Conservation (phyloP, 345 rosid species). For the Lumnitzera racemosa region DNA sequence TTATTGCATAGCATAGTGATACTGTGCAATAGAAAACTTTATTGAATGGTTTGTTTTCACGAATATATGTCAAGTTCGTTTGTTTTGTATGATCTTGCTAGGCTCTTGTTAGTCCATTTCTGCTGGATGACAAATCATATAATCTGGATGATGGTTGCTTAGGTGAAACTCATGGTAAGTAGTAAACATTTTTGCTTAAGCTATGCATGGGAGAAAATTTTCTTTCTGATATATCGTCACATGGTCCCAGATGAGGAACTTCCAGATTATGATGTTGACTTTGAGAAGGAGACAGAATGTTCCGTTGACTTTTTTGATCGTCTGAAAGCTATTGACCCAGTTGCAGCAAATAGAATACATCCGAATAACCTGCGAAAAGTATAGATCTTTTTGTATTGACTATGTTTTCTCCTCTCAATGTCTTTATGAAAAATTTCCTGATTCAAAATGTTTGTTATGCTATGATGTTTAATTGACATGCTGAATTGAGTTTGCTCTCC, state of each 20-base stretch:
- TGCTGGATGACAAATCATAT: conserved; percentile 55
- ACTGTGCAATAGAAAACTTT: neutral
- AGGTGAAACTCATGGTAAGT: conserved; percentile 39
- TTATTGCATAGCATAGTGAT: neutral
- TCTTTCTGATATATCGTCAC: too few relatives aligned
- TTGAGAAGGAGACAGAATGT: conserved; percentile 14
- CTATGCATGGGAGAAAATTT: too few relatives aligned
- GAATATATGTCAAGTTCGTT: neutral
- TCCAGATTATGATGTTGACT: conserved; percentile 19
- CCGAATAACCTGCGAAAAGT: conserved; percentile 90
- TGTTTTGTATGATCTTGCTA: conserved; percentile 13
- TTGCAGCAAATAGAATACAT: conserved; percentile 83
- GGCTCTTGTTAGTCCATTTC: conserved; percentile 85
- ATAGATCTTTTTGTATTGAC: conserved; percentile 2
- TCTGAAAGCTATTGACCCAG: conserved; percentile 78
- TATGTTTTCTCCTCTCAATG: neutral
- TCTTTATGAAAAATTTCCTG: neutral
- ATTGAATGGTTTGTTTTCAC: neutral
- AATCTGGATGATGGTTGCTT: conserved; percentile 24
- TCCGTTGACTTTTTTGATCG: conserved; percentile 36
- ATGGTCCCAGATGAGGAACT: conserved; percentile 26
- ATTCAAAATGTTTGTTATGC: too few relatives aligned
- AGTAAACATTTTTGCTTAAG: neutral
- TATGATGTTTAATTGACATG: too few relatives aligned
- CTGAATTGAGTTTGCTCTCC: too few relatives aligned